A percentile compares a stretch with the other conserved stretches of the same genome.
Evolutionary conservation across 2,329 filamentous ascomycete species (phyloP).

Genomic region (Ophiocordyceps australis): DNA sequence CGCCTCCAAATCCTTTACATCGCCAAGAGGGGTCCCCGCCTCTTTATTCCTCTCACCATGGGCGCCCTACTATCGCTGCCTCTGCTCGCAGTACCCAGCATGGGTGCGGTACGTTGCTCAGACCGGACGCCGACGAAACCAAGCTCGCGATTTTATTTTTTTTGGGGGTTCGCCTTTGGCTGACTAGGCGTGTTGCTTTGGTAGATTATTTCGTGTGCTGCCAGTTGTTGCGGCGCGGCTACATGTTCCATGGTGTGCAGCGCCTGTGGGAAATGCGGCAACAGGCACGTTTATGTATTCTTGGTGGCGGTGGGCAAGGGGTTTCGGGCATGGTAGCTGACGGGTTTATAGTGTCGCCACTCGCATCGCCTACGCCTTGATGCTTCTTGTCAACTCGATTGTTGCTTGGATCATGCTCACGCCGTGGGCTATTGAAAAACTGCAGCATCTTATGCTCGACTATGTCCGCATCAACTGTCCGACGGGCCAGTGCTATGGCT

Average conservation of each 20-base stretch:
- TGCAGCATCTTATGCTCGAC: constrained; percentile 80
- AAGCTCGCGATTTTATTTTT: no score
- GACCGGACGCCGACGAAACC: not conserved
- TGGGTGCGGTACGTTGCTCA: constrained; percentile 53
- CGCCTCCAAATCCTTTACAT: no score
- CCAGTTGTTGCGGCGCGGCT: constrained; percentile 89
- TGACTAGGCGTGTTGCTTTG: no score
- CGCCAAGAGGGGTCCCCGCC: no score
- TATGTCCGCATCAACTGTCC: constrained; percentile 93
- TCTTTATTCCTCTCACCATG: no score
- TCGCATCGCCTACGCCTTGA: constrained; percentile 86
- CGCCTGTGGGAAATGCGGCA: constrained; percentile 90
- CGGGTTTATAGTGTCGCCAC: constrained; percentile 60
- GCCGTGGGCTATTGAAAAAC: constrained; percentile 91
- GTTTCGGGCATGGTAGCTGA: not conserved
- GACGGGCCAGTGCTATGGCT: constrained; percentile 82
- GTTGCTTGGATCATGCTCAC: constrained; percentile 98
- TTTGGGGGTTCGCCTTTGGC: no score
- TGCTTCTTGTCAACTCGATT: constrained; percentile 92
- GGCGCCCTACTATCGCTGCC: constrained; percentile 83
- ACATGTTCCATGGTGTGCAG: constrained; percentile 94
- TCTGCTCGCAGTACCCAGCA: constrained; percentile 71
- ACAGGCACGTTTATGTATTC: constrained; percentile 40
- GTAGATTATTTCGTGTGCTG: constrained; percentile 61
- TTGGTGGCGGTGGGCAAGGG: not conserved